These are phyloP conservation scores for Xylaria sp. DNA, from an alignment of 2,329 filamentous ascomycete genomes.

Conservation along the genomic window DNA sequence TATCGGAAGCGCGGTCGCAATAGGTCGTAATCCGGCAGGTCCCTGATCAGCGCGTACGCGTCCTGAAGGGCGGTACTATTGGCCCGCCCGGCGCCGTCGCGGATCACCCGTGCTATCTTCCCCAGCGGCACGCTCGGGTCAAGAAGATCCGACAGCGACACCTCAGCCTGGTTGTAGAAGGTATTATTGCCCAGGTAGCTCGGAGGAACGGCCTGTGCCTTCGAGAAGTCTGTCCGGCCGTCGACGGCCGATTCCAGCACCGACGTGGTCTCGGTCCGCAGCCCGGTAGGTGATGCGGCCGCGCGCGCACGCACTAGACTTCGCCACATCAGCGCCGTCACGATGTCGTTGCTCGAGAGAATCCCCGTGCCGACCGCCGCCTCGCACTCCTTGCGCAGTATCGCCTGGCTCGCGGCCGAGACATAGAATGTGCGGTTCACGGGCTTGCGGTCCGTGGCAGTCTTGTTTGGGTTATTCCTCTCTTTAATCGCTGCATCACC, in stretches of 20 bases:
- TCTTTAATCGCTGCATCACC: not conserved
- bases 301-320: slow-evolving; percentile 23
- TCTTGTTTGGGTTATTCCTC: not conserved
- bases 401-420: slow-evolving; percentile 1
- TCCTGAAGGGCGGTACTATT: slow-evolving; percentile 15
- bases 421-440: slow-evolving; percentile 1
- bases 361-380: not conserved
- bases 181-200: slow-evolving; percentile 37
- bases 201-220: slow-evolving; percentile 19
- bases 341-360: slow-evolving; percentile 30
- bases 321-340: slow-evolving; percentile 38
- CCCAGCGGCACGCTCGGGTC: slow-evolving; percentile 14
- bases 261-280: not conserved
- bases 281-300: slow-evolving; percentile 3
- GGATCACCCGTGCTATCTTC: slow-evolving; percentile 27
- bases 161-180: slow-evolving; percentile 3
- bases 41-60: slow-evolving; percentile 23
- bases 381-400: not conserved
- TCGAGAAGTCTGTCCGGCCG: slow-evolving; percentile 28
- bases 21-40: slow-evolving; percentile 24
- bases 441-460: not conserved
- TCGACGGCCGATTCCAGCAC: slow-evolving; percentile 17
- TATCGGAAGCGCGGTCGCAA: slow-evolving; percentile 8
- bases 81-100: not conserved
- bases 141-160: slow-evolving; percentile 20